Conservation (phyloP, 2,329 filamentous ascomycete genomes). For the Aschersonia sp. region DNA sequence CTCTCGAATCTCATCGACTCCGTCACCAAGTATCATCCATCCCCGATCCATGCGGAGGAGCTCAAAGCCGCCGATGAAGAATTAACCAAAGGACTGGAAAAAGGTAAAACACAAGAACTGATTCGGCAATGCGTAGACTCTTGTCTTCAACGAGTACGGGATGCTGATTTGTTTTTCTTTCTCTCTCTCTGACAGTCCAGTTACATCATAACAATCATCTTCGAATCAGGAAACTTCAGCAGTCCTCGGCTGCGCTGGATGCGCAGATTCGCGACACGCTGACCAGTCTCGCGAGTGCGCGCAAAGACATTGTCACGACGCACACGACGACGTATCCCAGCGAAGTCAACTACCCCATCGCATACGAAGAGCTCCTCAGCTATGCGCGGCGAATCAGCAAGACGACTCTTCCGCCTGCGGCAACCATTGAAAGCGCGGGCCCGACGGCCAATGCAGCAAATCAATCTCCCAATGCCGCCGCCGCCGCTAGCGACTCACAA, state of each 20-base stretch:
- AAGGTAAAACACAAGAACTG: constrained; percentile 30
- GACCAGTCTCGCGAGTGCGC: constrained; percentile 53
- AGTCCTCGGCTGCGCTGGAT: constrained; percentile 51
- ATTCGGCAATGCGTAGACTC: neutral
- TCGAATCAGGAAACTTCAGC: constrained; percentile 54
- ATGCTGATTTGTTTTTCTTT: neutral
- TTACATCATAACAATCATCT: constrained; percentile 61
- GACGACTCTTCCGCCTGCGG: constrained; percentile 58
- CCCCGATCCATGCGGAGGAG: constrained; percentile 49
- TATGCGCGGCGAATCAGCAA: constrained; percentile 71
- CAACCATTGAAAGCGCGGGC: constrained; percentile 25
- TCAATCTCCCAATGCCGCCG: constrained; percentile 8
- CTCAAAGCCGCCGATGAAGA: constrained; percentile 57
- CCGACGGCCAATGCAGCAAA: constrained; percentile 13
- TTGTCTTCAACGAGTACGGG: neutral
- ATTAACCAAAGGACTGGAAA: constrained; percentile 49
- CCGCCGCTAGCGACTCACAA: constrained; percentile 10
- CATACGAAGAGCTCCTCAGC: constrained; percentile 58
- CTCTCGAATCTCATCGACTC: constrained; percentile 61
- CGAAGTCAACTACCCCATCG: constrained; percentile 38
- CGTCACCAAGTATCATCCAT: constrained; percentile 70
- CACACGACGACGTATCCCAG: constrained; percentile 41
- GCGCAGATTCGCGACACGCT: constrained; percentile 58
- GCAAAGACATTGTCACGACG: constrained; percentile 55
- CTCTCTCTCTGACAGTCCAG: constrained; percentile 36